Percentiles rank a stretch among this genome's conserved stretches.
These are phyloP conservation scores for Quercus agrifolia DNA, from an alignment of 306 rosid genomes.

Conservation along the genomic window DNA sequence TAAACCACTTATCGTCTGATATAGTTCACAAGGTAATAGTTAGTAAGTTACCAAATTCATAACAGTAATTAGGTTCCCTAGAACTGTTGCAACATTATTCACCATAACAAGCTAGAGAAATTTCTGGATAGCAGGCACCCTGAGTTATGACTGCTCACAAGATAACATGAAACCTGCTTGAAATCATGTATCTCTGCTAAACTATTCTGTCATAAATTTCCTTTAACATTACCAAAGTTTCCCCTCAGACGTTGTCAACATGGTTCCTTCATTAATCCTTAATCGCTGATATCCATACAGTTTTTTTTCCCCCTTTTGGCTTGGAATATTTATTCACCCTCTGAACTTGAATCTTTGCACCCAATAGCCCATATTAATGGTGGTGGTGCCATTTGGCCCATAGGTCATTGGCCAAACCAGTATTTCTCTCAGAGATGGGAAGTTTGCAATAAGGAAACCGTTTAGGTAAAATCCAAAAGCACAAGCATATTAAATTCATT, in stretches of 20 bases:
- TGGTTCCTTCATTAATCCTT: background rate
- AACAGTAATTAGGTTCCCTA: background rate
- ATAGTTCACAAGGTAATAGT: background rate
- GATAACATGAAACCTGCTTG: background rate
- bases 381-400: no score
- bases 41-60: background rate
- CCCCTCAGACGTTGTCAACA: background rate
- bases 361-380: no score
- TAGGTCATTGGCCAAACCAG: background rate
- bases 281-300: no score
- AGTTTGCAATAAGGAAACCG: background rate
- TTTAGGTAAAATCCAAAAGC: background rate
- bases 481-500: conserved; percentile 14
- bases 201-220: background rate
- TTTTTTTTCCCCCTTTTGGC: no score
- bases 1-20: background rate
- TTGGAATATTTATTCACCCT: no score
- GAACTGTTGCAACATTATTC: background rate
- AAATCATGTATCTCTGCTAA: background rate
- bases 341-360: no score
- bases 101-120: background rate
- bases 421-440: conserved; percentile 10
- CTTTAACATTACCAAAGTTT: background rate
- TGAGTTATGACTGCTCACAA: background rate
- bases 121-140: conserved; percentile 5